Evolutionary conservation across 2,329 filamentous ascomycete species (phyloP).

Genomic region (Sporothrix pallida): DNA sequence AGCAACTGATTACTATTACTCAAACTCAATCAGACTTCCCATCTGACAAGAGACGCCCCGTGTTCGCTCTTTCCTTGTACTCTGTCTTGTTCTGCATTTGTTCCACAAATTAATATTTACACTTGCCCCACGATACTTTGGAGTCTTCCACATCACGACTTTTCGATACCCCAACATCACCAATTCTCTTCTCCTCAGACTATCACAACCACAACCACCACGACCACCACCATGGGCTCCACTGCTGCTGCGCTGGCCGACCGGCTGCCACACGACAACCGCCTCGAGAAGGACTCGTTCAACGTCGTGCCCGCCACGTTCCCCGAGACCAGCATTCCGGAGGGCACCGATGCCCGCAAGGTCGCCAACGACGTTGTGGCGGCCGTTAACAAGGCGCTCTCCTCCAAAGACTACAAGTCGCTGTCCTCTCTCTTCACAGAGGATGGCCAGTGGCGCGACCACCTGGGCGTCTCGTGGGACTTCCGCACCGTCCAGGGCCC

Average conservation of each 20-base stretch:
- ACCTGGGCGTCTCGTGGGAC: conserved; percentile 62
- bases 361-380: conserved; percentile 49
- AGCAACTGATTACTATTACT: no score
- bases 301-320: conserved; percentile 58
- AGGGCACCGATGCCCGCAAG: conserved; percentile 45
- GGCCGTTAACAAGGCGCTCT: conserved; percentile 51
- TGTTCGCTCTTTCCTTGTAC: not conserved
- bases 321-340: conserved; percentile 44
- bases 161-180: not conserved
- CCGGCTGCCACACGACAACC: conserved; percentile 35
- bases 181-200: not conserved
- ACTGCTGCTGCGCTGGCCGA: conserved; percentile 21
- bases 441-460: conserved; percentile 64
- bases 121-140: not conserved
- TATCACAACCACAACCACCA: not conserved
- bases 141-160: not conserved
- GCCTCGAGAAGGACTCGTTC: conserved; percentile 56
- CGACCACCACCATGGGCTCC: conserved; percentile 8
- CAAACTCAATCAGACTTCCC: no score
- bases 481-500: conserved; percentile 58
- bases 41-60: not conserved
- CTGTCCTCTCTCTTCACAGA: conserved; percentile 50
- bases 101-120: not conserved
- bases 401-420: conserved; percentile 44
- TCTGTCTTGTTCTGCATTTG: not conserved